phyloP scores from a whole-genome alignment of 345 rosid genomes.

The Microthlaspi erraticum region DNA sequence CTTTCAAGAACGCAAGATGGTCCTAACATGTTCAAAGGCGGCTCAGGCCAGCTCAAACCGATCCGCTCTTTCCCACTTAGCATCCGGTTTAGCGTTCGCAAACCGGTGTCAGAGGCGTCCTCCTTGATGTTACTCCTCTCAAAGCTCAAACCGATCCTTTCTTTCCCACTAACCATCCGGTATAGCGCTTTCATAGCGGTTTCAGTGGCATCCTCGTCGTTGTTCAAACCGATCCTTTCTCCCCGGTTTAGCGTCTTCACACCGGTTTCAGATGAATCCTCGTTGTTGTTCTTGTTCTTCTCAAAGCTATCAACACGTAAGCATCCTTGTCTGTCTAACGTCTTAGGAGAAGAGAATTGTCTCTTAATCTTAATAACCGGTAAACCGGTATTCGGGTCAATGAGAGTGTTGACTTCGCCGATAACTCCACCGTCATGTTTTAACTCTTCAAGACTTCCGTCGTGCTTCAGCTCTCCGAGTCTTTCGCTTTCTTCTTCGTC shows the following conservation, averaged over 20 bases:
- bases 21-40: slow-evolving; percentile 69
- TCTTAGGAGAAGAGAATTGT: slow-evolving; percentile 65
- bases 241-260: slow-evolving; percentile 51
- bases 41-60: slow-evolving; percentile 94
- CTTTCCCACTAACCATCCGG: slow-evolving; percentile 70
- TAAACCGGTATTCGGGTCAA: slow-evolving; percentile 28
- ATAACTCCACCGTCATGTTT: slow-evolving; percentile 44
- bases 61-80: slow-evolving; percentile 76
- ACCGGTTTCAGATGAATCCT: slow-evolving; percentile 34
- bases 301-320: slow-evolving; percentile 49
- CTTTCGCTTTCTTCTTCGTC: slow-evolving; percentile 33
- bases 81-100: slow-evolving; percentile 52
- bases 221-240: slow-evolving; percentile 71
- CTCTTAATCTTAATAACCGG: slow-evolving; percentile 49
- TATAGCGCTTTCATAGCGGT: slow-evolving; percentile 47
- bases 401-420: slow-evolving; percentile 31
- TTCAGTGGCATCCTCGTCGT: slow-evolving; percentile 23
- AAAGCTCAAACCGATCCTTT: slow-evolving; percentile 72
- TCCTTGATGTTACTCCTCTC: slow-evolving; percentile 25
- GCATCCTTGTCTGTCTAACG: slow-evolving; percentile 70
- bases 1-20: slow-evolving; percentile 60
- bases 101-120: slow-evolving; percentile 33
- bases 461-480: slow-evolving; percentile 36
- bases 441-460: slow-evolving; percentile 29
- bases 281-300: slow-evolving; percentile 15